Evolutionary conservation across 352 stramenopile species (phyloP), one percentile per base, ranked within the genome.

Genomic region (Elongisporangium anandrum): DNA sequence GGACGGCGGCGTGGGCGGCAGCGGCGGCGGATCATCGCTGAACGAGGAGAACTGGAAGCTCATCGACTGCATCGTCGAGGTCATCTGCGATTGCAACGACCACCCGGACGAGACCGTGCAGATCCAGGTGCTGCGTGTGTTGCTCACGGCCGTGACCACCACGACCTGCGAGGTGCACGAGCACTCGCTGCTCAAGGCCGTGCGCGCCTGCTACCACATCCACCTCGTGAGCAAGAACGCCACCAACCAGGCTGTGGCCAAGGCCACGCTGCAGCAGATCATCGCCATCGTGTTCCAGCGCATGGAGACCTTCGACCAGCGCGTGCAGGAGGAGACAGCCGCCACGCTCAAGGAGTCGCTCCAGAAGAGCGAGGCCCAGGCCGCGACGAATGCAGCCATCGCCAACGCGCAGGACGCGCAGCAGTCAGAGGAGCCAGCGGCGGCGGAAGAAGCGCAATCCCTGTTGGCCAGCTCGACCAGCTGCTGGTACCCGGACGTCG

Each of bases 211-310:
- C 58, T 99, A 98, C 71, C 96, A 99, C 61, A 95, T 99, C 38
- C 97, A 98, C 61, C 72, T 99, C 21, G 83, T 96, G 57, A 90
- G 85, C 56, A 88, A 94, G 55, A 98, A 87, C 54, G 70, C 72
- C 20, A 93, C 96, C 7, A 99, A 99, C 71, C 91, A 97, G 61
- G 99, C 90, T 5, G 98, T 98, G 4, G 97, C 97, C n/a, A 97
- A 98, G 71, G 97, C 97, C 29, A 97, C 95, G 45, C 75, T 99
- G 39, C 96, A 98, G 73, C 97, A 99, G 71, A 96, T 99, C 63
- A 91, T 98, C 15, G 94, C 77, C 24, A 94, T 97, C 52, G 94
- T 99, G 0, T 99, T 99, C 73, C 83, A 97, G 64, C 73, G 97
- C 54, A 98, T 99, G 95, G 96, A 99, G 73, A 88, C 81, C 22